Evolutionary conservation across 306 rosid genomes (phyloP), one percentile per base, ranked within the genome.

Genomic region (Rosa rugosa): DNA sequence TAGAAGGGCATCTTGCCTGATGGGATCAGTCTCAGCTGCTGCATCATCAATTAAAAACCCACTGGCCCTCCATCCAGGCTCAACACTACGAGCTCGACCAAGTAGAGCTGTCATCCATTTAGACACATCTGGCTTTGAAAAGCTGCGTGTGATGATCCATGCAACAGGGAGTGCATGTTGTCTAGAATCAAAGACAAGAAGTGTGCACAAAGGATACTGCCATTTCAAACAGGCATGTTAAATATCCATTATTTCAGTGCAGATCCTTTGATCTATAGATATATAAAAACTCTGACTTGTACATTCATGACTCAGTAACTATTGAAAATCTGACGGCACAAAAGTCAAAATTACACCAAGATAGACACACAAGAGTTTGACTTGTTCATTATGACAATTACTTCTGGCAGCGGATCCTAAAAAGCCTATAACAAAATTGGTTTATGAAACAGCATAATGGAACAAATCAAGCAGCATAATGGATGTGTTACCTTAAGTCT

Each of bases 131-230:
- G 89, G 84, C 84, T 90, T 95, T 62, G 98, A 87, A 87, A 83
- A 91, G 89, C 99, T 95, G 56, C 97, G 97, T 27, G 99, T 92
- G 80, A 95, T 88, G 71, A 95, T 85, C 98, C 98, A 95, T 73
- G 99, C 99, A 18, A 95, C 90, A 73, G 97, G 99, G 67, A 95
- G 97, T 60, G 94, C 98, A 88, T 95, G 99, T 76, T 91, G 90
- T 83, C 99, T 87, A 73, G 97, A 95, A 86, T 95, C 98, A 84
- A 95, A 95, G 79, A 91, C 97, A 70, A 92, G 86, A 78, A 94
- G 90, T 7, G 98, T 95, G 86, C 94, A 91, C 87, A 95, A 82
- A 50, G 99, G 99, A 82, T 95, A 95, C 99, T 95, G 93, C 84
- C 82, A 83, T 78, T 50, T 77, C 18, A 77, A 67, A 77, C 80